Conservation (phyloP, 805 yeast species). For the Starmerella floricola region DNA sequence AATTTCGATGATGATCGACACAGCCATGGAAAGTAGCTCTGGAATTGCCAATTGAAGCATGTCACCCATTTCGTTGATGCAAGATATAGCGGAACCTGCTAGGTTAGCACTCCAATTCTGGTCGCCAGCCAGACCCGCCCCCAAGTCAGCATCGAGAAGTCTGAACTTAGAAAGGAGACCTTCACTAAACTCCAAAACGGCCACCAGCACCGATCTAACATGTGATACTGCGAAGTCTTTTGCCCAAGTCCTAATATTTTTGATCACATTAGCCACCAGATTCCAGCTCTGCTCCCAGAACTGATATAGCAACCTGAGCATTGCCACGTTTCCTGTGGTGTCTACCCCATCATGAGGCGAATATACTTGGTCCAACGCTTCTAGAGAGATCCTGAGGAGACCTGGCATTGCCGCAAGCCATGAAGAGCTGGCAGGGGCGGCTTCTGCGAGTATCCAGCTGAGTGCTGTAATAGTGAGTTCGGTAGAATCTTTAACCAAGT, state of each 20-base stretch:
- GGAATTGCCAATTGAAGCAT: slow-evolving; percentile 79
- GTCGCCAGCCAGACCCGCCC: slow-evolving; percentile 1
- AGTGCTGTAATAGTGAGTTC: slow-evolving; percentile 1
- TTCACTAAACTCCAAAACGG: slow-evolving; percentile 67
- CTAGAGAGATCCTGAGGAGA: slow-evolving; percentile 3
- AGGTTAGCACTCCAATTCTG: slow-evolving; percentile 25
- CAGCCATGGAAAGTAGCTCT: slow-evolving; percentile 38
- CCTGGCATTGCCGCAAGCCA: slow-evolving; percentile 17
- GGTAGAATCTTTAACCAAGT: slow-evolving; percentile 2
- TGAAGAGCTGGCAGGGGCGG: slow-evolving; percentile 1
- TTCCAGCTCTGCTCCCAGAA: slow-evolving; percentile 69
- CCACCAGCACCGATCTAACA: slow-evolving; percentile 73
- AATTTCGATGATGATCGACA: slow-evolving; percentile 22
- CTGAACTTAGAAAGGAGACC: slow-evolving; percentile 53
- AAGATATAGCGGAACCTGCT: slow-evolving; percentile 36
- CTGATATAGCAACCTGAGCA: slow-evolving; percentile 8
- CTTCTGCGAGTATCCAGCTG: slow-evolving; percentile 5
- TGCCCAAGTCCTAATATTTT: slow-evolving; percentile 68
- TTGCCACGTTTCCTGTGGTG: background rate
- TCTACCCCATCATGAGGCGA: slow-evolving; percentile 17
- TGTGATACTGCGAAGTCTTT: slow-evolving; percentile 41
- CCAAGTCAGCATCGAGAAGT: slow-evolving; percentile 31
- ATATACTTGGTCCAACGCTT: slow-evolving; percentile 12
- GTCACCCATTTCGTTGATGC: slow-evolving; percentile 55
- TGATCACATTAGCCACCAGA: slow-evolving; percentile 55